A percentile compares a stretch with the other conserved stretches of the same genome.
phyloP scores from a whole-genome alignment of 768 basidiomycete genomes.

The Chalciporus sphaerocephalus region DNA sequence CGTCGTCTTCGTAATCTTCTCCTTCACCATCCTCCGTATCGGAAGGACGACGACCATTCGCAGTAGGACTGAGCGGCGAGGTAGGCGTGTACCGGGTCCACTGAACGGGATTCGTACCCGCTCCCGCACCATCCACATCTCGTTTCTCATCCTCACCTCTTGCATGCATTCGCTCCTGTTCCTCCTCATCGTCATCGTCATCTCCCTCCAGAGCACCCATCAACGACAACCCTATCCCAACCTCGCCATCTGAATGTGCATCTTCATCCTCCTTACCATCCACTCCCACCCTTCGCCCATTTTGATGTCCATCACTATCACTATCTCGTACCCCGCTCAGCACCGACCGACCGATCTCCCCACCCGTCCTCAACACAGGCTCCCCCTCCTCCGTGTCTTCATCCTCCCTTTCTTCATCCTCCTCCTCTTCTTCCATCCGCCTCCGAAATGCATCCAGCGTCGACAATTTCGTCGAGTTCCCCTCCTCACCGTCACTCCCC shows the following conservation, averaged over 20 bases:
- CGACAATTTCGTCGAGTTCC: conserved; percentile 20
- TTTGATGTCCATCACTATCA: neutral
- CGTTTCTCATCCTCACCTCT: conserved; percentile 1
- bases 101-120: conserved; percentile 13
- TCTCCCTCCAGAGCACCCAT: conserved; percentile 46
- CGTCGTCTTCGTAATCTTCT: conserved; percentile 28
- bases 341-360: neutral
- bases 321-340: neutral
- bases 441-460: conserved; percentile 25
- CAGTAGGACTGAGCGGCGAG: conserved; percentile 12
- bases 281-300: neutral
- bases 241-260: conserved; percentile 51
- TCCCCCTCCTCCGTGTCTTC: neutral
- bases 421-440: conserved; percentile 5
- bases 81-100: conserved; percentile 31
- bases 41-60: neutral
- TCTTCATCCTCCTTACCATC: conserved; percentile 9
- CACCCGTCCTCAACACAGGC: neutral
- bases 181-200: conserved; percentile 22
- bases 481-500: conserved; percentile 11
- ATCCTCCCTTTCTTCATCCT: neutral
- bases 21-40: conserved; percentile 10
- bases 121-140: neutral
- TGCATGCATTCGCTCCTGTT: conserved; percentile 4
- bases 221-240: conserved; percentile 67